Evolutionary conservation across 768 basidiomycete genomes (phyloP).

Genomic region (Auriscalpium orientale): DNA sequence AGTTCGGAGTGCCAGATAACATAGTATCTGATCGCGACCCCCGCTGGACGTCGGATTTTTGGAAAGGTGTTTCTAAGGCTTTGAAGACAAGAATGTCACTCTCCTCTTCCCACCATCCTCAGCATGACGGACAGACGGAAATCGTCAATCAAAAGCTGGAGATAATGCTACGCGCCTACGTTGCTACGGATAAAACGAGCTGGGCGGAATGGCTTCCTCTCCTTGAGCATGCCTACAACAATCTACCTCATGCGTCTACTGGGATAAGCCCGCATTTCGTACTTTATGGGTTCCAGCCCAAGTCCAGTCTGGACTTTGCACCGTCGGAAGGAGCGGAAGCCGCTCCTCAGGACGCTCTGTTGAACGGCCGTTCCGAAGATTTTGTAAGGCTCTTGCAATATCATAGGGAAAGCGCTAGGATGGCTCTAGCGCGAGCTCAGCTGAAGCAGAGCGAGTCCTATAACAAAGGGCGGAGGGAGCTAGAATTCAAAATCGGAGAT

Average conservation of each 20-base stretch:
- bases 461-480: conserved; percentile 9
- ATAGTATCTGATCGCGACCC: background rate
- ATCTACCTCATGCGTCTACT: conserved; percentile 7
- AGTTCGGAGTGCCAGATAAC: background rate
- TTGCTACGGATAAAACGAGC: background rate
- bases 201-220: conserved; percentile 2
- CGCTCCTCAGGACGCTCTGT: background rate
- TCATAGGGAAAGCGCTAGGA: conserved; percentile 3
- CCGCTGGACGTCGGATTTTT: background rate
- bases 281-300: conserved; percentile 14
- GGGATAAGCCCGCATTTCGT: conserved; percentile 12
- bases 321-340: background rate
- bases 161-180: background rate
- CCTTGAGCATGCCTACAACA: conserved; percentile 11
- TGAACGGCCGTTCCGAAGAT: background rate
- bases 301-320: background rate
- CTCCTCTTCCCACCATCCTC: background rate
- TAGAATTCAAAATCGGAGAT: conserved; percentile 17
- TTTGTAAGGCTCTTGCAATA: background rate
- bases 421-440: conserved; percentile 11
- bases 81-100: background rate
- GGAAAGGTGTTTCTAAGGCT: background rate
- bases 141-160: background rate
- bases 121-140: background rate
- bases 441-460: conserved; percentile 6